Evolutionary conservation across 805 yeast species (phyloP), one percentile per base, ranked within the genome.

Genomic region (Pichia pseudocactophila): DNA sequence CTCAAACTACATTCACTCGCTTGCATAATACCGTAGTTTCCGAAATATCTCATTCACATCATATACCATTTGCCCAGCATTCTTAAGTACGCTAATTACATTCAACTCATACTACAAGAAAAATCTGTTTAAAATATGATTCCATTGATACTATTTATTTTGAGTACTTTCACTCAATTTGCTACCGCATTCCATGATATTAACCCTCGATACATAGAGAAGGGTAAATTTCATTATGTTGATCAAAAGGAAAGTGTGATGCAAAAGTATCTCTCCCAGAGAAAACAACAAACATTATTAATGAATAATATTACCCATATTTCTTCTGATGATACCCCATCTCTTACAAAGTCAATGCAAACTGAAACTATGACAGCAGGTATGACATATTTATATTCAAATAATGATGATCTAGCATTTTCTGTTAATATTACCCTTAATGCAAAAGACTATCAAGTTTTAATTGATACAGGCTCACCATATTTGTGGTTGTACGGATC

Each of bases 391-490:
- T 44, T 55, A 18, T 56, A 61, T 28, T 37, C 59, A 0, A 53
- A 50, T 20, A 37, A 56, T 3, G 39, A 51, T 25, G 55, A 56
- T 34, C 51, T 62, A 41, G 65, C 71, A n/a, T 69, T 59, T 42
- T 66, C 52, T 36, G 59, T 66, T 39, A 61, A 69, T 46, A 60
- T 68, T 26, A 65, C 66, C 12, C 58, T 70, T 31, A 67, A 62
- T 18, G 50, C 63, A n/a, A 54, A 55, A n/a, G 61, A 61, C 27
- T 76, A 69, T 50, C 74, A 74, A 5, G 59, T 80, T 32, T 65
- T 80, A 16, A 59, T 80, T 15, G 86, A 80, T 56, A 80, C 86
- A 0, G 85, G 82, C 7, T 75, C 82, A 22, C 77, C 78, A 15
- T 71, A 77, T 44, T 55, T 77, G 2, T 80, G 86, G 86, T 66